Evolutionary conservation across 1,284 basidiomycete genomes (phyloP).

Genomic region (Golubevia pallescens): DNA sequence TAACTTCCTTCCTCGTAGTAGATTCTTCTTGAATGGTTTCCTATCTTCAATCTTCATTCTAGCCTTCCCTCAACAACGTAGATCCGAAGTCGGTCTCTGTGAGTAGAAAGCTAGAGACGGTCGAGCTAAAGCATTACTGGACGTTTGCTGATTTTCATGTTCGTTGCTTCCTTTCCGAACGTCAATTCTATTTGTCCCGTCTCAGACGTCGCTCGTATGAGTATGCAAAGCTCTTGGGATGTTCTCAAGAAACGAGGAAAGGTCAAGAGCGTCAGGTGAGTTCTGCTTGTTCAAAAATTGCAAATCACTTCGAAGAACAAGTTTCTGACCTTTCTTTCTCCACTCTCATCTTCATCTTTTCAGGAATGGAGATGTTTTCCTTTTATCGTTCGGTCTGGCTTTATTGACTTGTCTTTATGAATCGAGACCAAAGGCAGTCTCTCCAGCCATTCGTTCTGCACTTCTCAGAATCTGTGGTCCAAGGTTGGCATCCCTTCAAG

Average conservation of each 20-base stretch:
- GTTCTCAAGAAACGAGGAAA: slow-evolving; percentile 23
- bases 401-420: slow-evolving; percentile 32
- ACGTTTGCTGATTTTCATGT: no score
- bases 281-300: slow-evolving; percentile 3
- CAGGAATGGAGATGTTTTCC: slow-evolving; percentile 23
- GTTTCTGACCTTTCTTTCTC: background rate
- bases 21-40: slow-evolving; percentile 50
- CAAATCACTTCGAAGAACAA: no score
- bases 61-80: slow-evolving; percentile 25
- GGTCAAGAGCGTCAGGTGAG: slow-evolving; percentile 11
- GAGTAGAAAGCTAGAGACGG: no score
- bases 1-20: slow-evolving; percentile 23
- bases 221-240: slow-evolving; percentile 19
- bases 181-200: background rate
- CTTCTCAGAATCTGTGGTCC: slow-evolving; percentile 3
- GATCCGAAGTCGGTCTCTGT: slow-evolving; percentile 28
- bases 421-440: slow-evolving; percentile 21
- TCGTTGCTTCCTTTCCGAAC: background rate
- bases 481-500: background rate
- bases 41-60: slow-evolving; percentile 39
- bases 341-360: background rate
- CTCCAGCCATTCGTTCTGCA: slow-evolving; percentile 6
- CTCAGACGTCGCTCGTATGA: slow-evolving; percentile 22
- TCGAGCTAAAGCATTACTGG: no score
- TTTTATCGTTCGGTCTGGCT: slow-evolving; percentile 30